Evolutionary conservation across 2,329 filamentous ascomycete species (phyloP).

Genomic region (Aphanoascus verrucosus): DNA sequence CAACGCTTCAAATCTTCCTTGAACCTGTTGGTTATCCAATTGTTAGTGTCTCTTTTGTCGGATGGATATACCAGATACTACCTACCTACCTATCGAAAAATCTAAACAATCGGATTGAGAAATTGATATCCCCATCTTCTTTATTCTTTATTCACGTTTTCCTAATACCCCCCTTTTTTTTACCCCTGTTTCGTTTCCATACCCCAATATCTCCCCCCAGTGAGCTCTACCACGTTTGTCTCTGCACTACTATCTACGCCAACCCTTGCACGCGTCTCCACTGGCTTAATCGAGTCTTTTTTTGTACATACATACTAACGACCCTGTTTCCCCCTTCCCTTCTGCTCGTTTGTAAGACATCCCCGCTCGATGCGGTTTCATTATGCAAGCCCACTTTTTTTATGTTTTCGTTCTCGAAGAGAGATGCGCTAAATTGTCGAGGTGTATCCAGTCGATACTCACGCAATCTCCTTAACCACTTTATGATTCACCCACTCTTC

Average conservation of each 20-base stretch:
- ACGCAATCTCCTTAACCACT: no score
- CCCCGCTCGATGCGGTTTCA: slow-evolving; percentile 4
- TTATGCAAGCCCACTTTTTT: neutral
- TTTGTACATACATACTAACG: slow-evolving; percentile 2
- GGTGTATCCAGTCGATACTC: neutral
- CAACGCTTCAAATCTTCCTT: neutral
- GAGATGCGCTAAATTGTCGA: neutral
- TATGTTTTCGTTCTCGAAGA: neutral
- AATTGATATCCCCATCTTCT: neutral
- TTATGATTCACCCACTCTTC: neutral
- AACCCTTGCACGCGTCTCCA: neutral
- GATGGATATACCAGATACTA: slow-evolving; percentile 5
- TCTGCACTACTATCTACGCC: neutral
- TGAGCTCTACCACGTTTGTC: neutral
- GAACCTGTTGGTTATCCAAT: neutral
- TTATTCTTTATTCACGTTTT: neutral
- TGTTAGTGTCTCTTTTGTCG: neutral
- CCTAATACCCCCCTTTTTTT: neutral
- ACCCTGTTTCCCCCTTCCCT: neutral
- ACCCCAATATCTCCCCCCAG: neutral
- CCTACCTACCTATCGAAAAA: neutral
- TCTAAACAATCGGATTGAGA: no score
- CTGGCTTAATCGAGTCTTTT: neutral
- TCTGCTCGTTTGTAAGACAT: neutral
- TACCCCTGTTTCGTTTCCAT: neutral